phyloP scores from a whole-genome alignment of 2,329 filamentous ascomycete species.

The Ilyonectria robusta region DNA sequence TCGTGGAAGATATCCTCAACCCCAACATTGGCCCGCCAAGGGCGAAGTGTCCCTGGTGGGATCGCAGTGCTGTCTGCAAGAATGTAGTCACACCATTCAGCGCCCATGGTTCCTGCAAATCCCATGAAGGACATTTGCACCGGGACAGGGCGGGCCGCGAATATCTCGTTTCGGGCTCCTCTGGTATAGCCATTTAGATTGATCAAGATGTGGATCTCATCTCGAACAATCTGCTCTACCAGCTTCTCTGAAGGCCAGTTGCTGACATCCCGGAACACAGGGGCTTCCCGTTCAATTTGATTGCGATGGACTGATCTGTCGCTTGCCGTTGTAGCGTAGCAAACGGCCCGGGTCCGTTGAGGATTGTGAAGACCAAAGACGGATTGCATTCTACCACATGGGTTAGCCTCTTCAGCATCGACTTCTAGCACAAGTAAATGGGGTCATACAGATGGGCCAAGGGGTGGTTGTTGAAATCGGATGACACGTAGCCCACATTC shows the following conservation, averaged over 20 bases:
- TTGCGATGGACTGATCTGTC: conserved; percentile 90
- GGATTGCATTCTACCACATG: conserved; percentile 83
- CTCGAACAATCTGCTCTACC: conserved; percentile 86
- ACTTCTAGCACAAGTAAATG: neutral
- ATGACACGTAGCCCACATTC: conserved; percentile 97
- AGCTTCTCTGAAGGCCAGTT: conserved; percentile 88
- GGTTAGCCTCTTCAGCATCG: neutral
- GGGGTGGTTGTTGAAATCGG: conserved; percentile 99
- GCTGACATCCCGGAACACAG: conserved; percentile 91
- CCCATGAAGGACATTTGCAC: conserved; percentile 99
- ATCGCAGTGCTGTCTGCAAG: conserved; percentile 91
- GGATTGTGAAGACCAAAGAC: conserved; percentile 93
- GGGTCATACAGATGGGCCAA: conserved; percentile 82
- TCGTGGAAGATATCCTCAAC: conserved; percentile 78
- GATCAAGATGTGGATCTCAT: conserved; percentile 93
- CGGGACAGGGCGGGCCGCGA: conserved; percentile 92
- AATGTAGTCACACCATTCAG: conserved; percentile 99
- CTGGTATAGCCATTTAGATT: conserved; percentile 99
- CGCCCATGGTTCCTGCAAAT: conserved; percentile 94
- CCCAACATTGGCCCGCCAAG: conserved; percentile 81
- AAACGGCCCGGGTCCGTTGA: conserved; percentile 83
- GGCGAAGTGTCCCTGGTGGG: conserved; percentile 84
- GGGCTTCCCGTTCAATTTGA: conserved; percentile 94
- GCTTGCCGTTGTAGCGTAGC: conserved; percentile 94
- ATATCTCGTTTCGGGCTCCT: conserved; percentile 96